Percentiles rank a stretch among this genome's conserved stretches.
Evolutionary conservation across 768 basidiomycete species (phyloP).

Genomic region (Phylloporus rhodoxanthus): DNA sequence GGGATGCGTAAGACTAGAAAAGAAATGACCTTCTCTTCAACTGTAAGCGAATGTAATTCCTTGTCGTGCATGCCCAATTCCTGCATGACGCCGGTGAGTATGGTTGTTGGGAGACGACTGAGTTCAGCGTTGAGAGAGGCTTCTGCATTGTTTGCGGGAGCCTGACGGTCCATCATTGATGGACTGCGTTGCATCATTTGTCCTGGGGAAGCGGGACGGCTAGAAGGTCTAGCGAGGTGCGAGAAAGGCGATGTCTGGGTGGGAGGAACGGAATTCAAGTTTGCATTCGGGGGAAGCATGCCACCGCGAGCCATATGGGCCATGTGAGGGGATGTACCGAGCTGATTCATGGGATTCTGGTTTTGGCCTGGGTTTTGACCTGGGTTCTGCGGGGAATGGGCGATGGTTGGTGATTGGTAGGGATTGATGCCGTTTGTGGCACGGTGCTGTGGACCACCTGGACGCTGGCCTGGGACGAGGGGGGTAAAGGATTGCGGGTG

Average conservation of each 20-base stretch:
- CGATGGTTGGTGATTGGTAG: slow-evolving; percentile 62
- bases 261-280: slow-evolving; percentile 32
- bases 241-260: slow-evolving; percentile 41
- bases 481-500: slow-evolving; percentile 31
- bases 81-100: slow-evolving; percentile 34
- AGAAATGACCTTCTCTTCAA: slow-evolving; percentile 55
- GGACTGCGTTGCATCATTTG: slow-evolving; percentile 54
- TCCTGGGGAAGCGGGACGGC: slow-evolving; percentile 51
- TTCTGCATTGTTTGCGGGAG: slow-evolving; percentile 29
- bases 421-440: slow-evolving; percentile 42
- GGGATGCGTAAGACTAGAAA: background rate
- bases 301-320: slow-evolving; percentile 38
- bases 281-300: slow-evolving; percentile 45
- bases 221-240: slow-evolving; percentile 49
- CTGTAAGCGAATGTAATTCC: slow-evolving; percentile 37
- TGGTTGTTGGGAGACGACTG: slow-evolving; percentile 31
- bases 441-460: slow-evolving; percentile 35
- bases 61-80: slow-evolving; percentile 45
- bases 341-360: slow-evolving; percentile 41
- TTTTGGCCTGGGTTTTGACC: slow-evolving; percentile 29
- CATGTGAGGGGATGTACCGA: slow-evolving; percentile 51
- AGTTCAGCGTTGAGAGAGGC: slow-evolving; percentile 39
- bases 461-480: slow-evolving; percentile 33
- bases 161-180: slow-evolving; percentile 45
- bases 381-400: slow-evolving; percentile 51